Conservation (phyloP, 2,329 filamentous ascomycete genomes). For the Albifimbria verrucaria region DNA sequence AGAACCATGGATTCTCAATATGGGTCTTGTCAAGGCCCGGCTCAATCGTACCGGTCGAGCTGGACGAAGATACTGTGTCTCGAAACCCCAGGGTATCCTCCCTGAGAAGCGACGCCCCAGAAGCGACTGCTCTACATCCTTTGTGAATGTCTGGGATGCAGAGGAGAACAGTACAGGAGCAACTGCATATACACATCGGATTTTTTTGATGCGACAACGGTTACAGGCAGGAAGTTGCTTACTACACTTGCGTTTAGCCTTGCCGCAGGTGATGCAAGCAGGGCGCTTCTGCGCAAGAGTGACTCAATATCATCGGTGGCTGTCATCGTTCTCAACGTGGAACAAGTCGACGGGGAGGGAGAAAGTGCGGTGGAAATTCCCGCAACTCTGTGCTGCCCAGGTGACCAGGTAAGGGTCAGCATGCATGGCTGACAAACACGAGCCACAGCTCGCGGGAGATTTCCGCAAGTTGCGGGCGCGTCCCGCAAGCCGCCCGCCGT, state of each 20-base stretch:
- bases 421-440: background rate
- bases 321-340: background rate
- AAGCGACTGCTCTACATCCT: background rate
- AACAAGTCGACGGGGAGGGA: background rate
- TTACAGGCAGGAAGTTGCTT: conserved; percentile 3
- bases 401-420: background rate
- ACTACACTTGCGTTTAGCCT: conserved; percentile 4
- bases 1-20: conserved; percentile 1
- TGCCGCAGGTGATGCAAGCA: conserved; percentile 2
- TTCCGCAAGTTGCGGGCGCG: background rate
- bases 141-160: background rate
- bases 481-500: background rate
- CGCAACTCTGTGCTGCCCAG: background rate
- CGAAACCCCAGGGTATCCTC: background rate
- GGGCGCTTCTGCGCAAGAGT: background rate
- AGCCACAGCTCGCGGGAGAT: background rate
- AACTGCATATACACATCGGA: background rate
- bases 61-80: background rate
- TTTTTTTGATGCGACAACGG: background rate
- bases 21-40: background rate
- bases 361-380: background rate
- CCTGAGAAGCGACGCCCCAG: background rate
- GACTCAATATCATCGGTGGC: background rate
- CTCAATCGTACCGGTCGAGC: background rate
- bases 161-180: background rate